Percentiles rank a stretch among this genome's conserved stretches.
Evolutionary conservation across 2,329 filamentous ascomycete species (phyloP).

Genomic region (Niveomyces coronatus): DNA sequence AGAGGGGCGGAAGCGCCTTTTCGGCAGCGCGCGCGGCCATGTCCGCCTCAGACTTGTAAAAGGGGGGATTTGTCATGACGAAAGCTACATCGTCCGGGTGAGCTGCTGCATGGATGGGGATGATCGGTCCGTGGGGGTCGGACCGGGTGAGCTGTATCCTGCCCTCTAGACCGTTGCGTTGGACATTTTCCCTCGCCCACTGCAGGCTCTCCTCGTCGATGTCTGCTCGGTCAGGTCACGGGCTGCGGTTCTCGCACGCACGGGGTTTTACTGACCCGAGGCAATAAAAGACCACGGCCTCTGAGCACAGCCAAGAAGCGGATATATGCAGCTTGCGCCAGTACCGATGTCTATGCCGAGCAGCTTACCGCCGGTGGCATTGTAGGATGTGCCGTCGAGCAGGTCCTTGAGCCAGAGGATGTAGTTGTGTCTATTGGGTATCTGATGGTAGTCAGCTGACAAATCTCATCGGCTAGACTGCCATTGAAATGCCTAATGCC

Average conservation of each 20-base stretch:
- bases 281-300: conserved; percentile 66
- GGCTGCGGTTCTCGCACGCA: not conserved
- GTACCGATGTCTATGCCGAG: conserved; percentile 79
- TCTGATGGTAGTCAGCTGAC: conserved; percentile 18
- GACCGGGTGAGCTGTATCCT: conserved; percentile 56
- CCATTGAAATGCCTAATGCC: not conserved
- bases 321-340: conserved; percentile 85
- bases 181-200: conserved; percentile 58
- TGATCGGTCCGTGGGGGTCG: conserved; percentile 38
- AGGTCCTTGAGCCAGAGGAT: conserved; percentile 80
- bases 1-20: conserved; percentile 59
- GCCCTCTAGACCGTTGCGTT: conserved; percentile 50
- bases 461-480: conserved; percentile 2
- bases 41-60: conserved; percentile 68
- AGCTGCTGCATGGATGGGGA: conserved; percentile 50
- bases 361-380: conserved; percentile 37
- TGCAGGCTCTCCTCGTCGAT: conserved; percentile 61
- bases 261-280: conserved; percentile 32
- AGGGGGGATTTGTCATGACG: conserved; percentile 89
- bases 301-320: conserved; percentile 63
- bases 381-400: conserved; percentile 58
- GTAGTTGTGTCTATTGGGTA: conserved; percentile 70
- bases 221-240: conserved; percentile 34
- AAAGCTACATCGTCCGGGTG: conserved; percentile 54
- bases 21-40: conserved; percentile 52